phyloP scores from a whole-genome alignment of 2,329 filamentous ascomycete species.

The Talaromyces sp. region DNA sequence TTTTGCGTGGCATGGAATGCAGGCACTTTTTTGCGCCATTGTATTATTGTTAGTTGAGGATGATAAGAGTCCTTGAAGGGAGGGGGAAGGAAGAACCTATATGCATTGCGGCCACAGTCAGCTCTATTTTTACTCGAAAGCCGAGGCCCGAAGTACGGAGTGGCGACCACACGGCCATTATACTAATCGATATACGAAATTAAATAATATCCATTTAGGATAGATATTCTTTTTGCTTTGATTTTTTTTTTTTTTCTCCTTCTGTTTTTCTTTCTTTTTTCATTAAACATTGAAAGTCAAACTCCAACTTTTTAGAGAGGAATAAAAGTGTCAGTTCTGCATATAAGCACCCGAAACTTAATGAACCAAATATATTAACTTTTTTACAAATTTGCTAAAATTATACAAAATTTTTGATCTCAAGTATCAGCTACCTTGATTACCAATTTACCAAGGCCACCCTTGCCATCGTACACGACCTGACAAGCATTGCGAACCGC shows the following conservation, averaged over 20 bases:
- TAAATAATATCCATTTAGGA: not conserved
- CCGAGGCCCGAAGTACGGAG: not conserved
- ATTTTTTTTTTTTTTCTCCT: not conserved
- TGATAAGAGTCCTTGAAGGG: not conserved
- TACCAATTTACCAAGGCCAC: slow-evolving; percentile 41
- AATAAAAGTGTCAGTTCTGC: not conserved
- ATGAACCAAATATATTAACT: not conserved
- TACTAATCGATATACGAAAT: not conserved
- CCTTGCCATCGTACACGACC: slow-evolving; percentile 36
- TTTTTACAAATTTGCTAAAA: not conserved
- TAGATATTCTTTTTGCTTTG: not conserved
- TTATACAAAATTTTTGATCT: not conserved
- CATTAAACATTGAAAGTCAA: too few species aligned
- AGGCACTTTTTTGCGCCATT: not conserved
- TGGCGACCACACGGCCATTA: not conserved
- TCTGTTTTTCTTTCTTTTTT: too few species aligned
- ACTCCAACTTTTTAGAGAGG: not conserved
- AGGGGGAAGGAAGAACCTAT: not conserved
- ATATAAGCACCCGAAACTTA: not conserved
- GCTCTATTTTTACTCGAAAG: not conserved
- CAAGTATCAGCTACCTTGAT: slow-evolving; percentile 26
- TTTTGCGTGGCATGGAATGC: not conserved
- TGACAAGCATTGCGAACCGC: slow-evolving; percentile 38
- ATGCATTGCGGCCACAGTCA: not conserved
- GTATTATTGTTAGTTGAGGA: not conserved